Evolutionary conservation across 2,329 filamentous ascomycete genomes (phyloP).

Genomic region (Xylaria sp.): DNA sequence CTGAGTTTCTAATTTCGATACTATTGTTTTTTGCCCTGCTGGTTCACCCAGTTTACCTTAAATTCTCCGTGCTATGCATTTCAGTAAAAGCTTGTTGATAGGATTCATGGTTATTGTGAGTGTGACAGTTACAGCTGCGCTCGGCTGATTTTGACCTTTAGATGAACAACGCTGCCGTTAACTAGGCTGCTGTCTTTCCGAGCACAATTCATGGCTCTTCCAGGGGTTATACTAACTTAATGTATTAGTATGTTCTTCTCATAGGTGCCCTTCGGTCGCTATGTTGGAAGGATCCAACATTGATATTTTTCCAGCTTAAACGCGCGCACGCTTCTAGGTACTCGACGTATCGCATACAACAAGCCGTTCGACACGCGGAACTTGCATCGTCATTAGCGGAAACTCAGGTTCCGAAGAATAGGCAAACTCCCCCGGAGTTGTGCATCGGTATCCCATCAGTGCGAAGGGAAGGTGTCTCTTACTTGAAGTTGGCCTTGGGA

Average conservation of each 20-base stretch:
- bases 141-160: background rate
- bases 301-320: conserved; percentile 40
- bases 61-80: conserved; percentile 1
- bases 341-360: conserved; percentile 40
- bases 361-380: conserved; percentile 37
- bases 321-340: conserved; percentile 39
- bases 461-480: conserved; percentile 40
- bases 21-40: background rate
- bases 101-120: conserved; percentile 22
- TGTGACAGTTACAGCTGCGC: background rate
- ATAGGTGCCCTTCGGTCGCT: conserved; percentile 37
- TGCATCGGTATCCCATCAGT: conserved; percentile 44
- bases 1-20: background rate
- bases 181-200: background rate
- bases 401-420: background rate
- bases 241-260: conserved; percentile 36
- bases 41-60: too few species aligned
- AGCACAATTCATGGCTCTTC: background rate
- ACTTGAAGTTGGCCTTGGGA: conserved; percentile 41
- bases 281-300: conserved; percentile 44
- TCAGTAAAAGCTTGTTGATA: conserved; percentile 9
- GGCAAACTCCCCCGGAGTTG: conserved; percentile 31
- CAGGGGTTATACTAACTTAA: background rate
- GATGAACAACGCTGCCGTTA: background rate
- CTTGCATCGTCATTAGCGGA: background rate